Evolutionary conservation across 352 stramenopile species (phyloP).

Genomic region (Elongisporangium prolatum): DNA sequence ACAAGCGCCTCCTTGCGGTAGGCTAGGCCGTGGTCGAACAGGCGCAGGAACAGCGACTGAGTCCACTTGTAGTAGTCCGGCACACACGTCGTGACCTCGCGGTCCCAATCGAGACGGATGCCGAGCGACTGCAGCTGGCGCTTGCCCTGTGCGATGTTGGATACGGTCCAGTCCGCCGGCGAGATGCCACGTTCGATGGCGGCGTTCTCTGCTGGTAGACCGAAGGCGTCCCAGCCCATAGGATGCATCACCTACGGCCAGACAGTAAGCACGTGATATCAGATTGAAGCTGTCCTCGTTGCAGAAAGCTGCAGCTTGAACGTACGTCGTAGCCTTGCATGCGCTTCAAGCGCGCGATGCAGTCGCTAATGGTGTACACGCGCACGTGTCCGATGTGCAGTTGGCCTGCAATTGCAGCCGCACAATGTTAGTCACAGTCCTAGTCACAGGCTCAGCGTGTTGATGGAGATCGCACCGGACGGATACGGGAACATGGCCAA

Average conservation of each 20-base stretch:
- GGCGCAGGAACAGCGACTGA: constrained; percentile 99
- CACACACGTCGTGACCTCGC: constrained; percentile 96
- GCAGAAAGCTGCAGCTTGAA: too few species aligned
- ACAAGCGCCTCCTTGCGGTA: constrained; percentile 96
- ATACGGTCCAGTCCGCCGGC: constrained; percentile 92
- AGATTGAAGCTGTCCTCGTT: too few species aligned
- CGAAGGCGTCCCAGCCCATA: constrained; percentile 99
- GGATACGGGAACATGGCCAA: constrained; percentile 99
- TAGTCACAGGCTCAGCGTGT: neutral
- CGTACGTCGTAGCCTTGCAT: constrained; percentile 94
- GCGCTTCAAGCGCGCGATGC: constrained; percentile 95
- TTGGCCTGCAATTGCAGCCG: constrained; percentile 33
- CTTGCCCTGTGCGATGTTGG: constrained; percentile 98
- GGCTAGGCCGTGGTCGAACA: constrained; percentile 96
- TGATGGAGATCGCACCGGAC: constrained; percentile 54
- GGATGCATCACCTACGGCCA: constrained; percentile 91
- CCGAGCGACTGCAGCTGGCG: constrained; percentile 95
- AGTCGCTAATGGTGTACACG: constrained; percentile 99
- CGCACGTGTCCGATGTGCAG: constrained; percentile 99
- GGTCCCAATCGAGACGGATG: constrained; percentile 98
- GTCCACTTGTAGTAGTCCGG: constrained; percentile 99
- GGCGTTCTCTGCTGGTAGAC: constrained; percentile 99
- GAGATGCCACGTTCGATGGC: constrained; percentile 97
- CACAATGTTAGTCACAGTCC: neutral
- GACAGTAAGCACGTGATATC: too few species aligned